Conservation (phyloP, 2,329 filamentous ascomycete genomes). For the Penicillium freii region DNA sequence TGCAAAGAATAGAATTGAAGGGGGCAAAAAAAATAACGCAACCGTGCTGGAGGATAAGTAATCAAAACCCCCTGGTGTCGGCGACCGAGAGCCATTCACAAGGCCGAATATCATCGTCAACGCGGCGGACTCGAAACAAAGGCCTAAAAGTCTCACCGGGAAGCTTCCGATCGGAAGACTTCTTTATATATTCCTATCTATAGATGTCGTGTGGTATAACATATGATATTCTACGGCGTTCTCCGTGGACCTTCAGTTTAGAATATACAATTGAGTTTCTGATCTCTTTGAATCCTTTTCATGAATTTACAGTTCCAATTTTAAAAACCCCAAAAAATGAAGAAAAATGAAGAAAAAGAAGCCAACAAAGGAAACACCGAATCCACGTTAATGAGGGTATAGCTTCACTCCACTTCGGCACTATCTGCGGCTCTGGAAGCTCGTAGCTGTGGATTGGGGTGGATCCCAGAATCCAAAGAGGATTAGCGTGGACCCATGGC, state of each 20-base stretch:
- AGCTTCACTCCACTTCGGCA: constrained; percentile 23
- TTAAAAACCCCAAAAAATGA: neutral
- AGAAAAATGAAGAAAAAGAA: neutral
- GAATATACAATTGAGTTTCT: neutral
- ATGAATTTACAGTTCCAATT: neutral
- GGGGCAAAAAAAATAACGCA: constrained; percentile 4
- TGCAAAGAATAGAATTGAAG: neutral
- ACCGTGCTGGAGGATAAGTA: constrained; percentile 5
- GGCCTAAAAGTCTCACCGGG: constrained; percentile 9
- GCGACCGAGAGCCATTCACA: constrained; percentile 13
- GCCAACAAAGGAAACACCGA: constrained; percentile 2
- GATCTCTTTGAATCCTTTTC: neutral
- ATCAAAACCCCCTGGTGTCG: constrained; percentile 4
- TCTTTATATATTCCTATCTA: neutral
- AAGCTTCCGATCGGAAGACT: constrained; percentile 4
- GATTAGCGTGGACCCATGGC: constrained; percentile 7
- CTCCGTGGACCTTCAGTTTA: neutral
- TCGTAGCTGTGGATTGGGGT: constrained; percentile 20
- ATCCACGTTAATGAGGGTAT: neutral
- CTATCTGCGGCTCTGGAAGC: constrained; percentile 28
- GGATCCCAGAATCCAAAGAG: fast-evolving
- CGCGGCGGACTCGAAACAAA: constrained; percentile 8
- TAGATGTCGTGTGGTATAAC: neutral
- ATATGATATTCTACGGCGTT: neutral
- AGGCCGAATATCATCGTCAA: constrained; percentile 2